These are phyloP conservation scores for Arthromyces matolae DNA, from an alignment of 768 basidiomycete genomes.

Conservation along the genomic window DNA sequence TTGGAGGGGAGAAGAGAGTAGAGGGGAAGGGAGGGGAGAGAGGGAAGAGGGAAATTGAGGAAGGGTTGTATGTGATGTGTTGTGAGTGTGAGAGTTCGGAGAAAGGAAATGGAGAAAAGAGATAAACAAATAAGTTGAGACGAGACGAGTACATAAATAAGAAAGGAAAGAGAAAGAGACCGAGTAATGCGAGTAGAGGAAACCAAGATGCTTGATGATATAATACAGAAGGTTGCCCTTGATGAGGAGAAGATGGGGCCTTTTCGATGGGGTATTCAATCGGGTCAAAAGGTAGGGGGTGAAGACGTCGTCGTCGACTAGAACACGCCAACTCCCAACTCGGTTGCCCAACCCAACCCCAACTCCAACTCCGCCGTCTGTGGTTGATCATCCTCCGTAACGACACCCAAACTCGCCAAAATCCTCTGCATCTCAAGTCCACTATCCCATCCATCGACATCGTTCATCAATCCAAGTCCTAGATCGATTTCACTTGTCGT, in stretches of 20 bases:
- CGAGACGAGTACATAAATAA: neutral
- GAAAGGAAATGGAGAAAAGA: slow-evolving; percentile 4
- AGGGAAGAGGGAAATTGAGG: neutral
- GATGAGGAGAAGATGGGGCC: neutral
- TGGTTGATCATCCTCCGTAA: slow-evolving; percentile 2
- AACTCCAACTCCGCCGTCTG: slow-evolving; percentile 11
- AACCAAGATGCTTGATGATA: neutral
- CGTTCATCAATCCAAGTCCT: slow-evolving; percentile 4
- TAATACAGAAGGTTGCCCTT: neutral
- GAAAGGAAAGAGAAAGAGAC: neutral
- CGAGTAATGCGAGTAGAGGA: neutral
- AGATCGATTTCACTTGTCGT: slow-evolving; percentile 12
- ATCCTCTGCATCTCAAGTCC: slow-evolving; percentile 19
- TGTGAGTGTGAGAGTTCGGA: neutral
- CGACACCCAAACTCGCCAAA: slow-evolving; percentile 15
- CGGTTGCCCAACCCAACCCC: slow-evolving; percentile 13
- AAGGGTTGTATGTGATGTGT: neutral
- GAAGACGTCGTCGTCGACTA: neutral
- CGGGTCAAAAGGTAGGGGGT: neutral
- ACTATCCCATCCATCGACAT: slow-evolving; percentile 11
- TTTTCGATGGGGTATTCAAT: neutral
- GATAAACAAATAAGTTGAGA: slow-evolving; percentile 3
- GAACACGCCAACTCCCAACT: slow-evolving; percentile 15
- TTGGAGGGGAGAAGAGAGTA: neutral
- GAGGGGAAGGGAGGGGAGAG: neutral